A percentile compares a stretch with the other conserved stretches of the same genome.
phyloP scores from a whole-genome alignment of 2,329 filamentous ascomycete genomes.

The Neopestalotiopsis sp. region DNA sequence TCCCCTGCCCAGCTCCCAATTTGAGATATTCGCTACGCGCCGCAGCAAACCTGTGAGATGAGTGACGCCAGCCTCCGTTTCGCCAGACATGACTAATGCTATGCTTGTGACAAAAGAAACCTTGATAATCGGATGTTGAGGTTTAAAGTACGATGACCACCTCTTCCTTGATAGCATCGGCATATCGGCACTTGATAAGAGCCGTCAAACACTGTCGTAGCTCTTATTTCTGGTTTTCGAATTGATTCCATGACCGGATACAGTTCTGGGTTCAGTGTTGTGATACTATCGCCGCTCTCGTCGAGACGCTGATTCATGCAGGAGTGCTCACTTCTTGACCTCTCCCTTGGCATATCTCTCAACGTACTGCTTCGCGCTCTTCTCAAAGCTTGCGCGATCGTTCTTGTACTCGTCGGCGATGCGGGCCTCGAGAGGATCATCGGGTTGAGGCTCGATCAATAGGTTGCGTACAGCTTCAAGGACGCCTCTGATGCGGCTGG shows the following conservation, averaged over 20 bases:
- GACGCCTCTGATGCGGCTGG: conserved; percentile 76
- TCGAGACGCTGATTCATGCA: neutral
- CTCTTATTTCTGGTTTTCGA: neutral
- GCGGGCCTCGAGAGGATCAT: conserved; percentile 85
- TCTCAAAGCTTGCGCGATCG: conserved; percentile 72
- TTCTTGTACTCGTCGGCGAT: conserved; percentile 85
- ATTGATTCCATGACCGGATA: neutral
- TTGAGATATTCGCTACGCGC: neutral
- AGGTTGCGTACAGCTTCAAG: conserved; percentile 78
- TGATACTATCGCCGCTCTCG: neutral
- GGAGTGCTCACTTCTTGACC: conserved; percentile 23
- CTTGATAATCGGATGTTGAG: neutral
- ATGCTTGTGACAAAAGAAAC: neutral
- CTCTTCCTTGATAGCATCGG: neutral
- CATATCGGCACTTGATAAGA: neutral
- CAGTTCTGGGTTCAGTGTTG: neutral
- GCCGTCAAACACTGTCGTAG: neutral
- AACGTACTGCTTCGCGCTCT: conserved; percentile 77
- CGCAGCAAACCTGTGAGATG: neutral
- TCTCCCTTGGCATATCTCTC: conserved; percentile 68
- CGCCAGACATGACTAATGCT: neutral
- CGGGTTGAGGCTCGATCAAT: conserved; percentile 81
- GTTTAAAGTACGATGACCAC: neutral
- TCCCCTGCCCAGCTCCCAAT: neutral
- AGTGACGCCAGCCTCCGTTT: neutral